Evolutionary conservation across 148 eudicot species (phyloP).

Genomic region (Chenopodium berlandieri): DNA sequence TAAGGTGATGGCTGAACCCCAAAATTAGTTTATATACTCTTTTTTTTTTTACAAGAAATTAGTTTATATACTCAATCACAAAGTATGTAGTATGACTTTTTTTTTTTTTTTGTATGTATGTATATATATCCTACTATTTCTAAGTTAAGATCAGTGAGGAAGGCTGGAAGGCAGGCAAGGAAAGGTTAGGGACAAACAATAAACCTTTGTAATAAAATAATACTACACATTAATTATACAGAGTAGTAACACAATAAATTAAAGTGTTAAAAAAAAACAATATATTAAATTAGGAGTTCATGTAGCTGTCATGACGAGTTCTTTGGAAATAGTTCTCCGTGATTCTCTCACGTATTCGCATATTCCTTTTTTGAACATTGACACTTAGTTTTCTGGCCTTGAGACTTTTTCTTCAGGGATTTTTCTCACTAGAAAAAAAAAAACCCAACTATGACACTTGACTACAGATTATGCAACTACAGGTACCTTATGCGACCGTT

Average conservation of each 20-base stretch:
- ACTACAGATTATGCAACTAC: neutral
- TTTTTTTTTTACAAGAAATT: too few species aligned
- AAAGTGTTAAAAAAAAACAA: neutral
- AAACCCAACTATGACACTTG: too few species aligned
- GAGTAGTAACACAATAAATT: neutral
- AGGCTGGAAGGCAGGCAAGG: neutral
- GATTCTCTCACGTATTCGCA: conserved; percentile 41
- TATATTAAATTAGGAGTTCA: neutral
- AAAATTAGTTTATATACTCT: too few species aligned
- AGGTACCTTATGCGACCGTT: neutral
- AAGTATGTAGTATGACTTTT: too few species aligned
- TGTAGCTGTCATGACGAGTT: conserved; percentile 14
- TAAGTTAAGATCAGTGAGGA: too few species aligned
- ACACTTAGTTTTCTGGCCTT: conserved; percentile 20
- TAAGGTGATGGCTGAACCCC: too few species aligned
- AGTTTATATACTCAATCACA: too few species aligned
- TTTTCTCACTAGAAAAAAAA: neutral
- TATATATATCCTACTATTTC: neutral
- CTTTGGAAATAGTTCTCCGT: neutral
- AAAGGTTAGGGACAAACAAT: neutral
- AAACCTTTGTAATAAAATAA: neutral
- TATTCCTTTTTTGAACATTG: conserved; percentile 28
- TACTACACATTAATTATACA: neutral
- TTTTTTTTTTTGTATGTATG: too few species aligned
- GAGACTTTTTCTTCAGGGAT: neutral